Evolutionary conservation across 805 yeast species (phyloP), one percentile per base, ranked within the genome.

Genomic region (Candida verbasci): DNA sequence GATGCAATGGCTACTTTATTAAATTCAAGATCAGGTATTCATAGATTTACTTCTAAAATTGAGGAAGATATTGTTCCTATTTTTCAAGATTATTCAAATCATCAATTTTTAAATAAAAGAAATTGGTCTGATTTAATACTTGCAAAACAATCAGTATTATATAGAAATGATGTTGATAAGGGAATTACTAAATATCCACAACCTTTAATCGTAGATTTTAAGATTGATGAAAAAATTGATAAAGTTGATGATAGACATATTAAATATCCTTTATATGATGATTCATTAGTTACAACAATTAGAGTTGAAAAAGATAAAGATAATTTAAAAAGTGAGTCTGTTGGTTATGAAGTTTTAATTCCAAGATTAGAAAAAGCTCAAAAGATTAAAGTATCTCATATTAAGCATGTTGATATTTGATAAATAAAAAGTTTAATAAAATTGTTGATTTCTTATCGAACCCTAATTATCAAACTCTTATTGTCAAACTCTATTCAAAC

Each of bases 31-130:
- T 71, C 85, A 10, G 72, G 70, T 37, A 63, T 76, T 16, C 97
- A 89, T 58, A 80, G 73, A 43, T 82, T 80, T 47, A 83, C 75
- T 50, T 56, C 50, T 27, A 55, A 68, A 25, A 80, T 89, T 3
- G 85, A 78, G 45, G 97, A 91, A 55, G 93, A 87, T 49, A 72
- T 84, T 53, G 76, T 87, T n/a, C 83, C 85, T 1, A 48, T 88
- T 6, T 88, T 89, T 58, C 50, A 61, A 20, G 22, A 20, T 9
- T 9, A 20, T 6, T 20, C 22, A 6, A 20, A 75, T 58, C 68
- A 60, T 31, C 68, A 65, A 47, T 79, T 82, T 47, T 53, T 80
- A 60, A 82, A 82, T 50, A 75, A 69, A 41, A 66, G 94, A 53
- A 84, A 84, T 57, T 84, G 83, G 79, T 68, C 81, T 27, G 89